Evolutionary conservation across 257 asterid species (phyloP).

Genomic region (Misopates orontium): DNA sequence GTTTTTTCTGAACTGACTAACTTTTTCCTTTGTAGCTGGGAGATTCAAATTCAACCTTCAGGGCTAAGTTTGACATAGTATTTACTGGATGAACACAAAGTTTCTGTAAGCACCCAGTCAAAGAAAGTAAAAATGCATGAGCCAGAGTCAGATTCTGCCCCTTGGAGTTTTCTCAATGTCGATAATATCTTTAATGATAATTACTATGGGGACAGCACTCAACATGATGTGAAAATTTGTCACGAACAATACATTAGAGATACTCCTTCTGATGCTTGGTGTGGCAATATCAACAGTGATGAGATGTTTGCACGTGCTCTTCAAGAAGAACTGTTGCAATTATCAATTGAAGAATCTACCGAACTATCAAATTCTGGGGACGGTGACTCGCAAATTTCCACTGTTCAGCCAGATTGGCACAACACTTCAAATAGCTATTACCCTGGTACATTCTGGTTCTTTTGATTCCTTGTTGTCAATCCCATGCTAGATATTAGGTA

Average conservation of each 20-base stretch:
- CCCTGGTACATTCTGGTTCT: slow-evolving; percentile 42
- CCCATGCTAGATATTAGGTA: slow-evolving; percentile 10
- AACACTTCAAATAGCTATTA: slow-evolving; percentile 50
- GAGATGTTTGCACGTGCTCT: slow-evolving; percentile 60
- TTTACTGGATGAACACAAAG: slow-evolving; percentile 29
- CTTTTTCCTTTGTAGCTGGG: slow-evolving; percentile 16
- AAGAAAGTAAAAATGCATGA: slow-evolving; percentile 51
- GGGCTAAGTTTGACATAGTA: slow-evolving; percentile 21
- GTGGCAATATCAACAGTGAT: slow-evolving; percentile 45
- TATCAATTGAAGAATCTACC: slow-evolving; percentile 58
- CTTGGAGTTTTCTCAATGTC: slow-evolving; percentile 61
- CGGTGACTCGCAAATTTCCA: slow-evolving; percentile 43
- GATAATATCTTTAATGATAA: slow-evolving; percentile 67
- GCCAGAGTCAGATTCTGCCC: slow-evolving; percentile 65
- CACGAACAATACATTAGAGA: slow-evolving; percentile 63
- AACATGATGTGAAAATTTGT: slow-evolving; percentile 64
- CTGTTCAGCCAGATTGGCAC: slow-evolving; percentile 53
- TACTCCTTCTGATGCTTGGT: slow-evolving; percentile 34
- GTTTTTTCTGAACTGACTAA: slow-evolving; percentile 7
- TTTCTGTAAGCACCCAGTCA: slow-evolving; percentile 28
- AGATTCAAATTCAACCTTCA: slow-evolving; percentile 23
- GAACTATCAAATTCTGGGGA: slow-evolving; percentile 48
- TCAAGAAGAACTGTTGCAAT: slow-evolving; percentile 60
- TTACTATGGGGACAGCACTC: slow-evolving; percentile 71
- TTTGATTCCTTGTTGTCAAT: slow-evolving; percentile 17